Evolutionary conservation across 1,284 basidiomycete species (phyloP).

Genomic region (Pholiota adiposa): DNA sequence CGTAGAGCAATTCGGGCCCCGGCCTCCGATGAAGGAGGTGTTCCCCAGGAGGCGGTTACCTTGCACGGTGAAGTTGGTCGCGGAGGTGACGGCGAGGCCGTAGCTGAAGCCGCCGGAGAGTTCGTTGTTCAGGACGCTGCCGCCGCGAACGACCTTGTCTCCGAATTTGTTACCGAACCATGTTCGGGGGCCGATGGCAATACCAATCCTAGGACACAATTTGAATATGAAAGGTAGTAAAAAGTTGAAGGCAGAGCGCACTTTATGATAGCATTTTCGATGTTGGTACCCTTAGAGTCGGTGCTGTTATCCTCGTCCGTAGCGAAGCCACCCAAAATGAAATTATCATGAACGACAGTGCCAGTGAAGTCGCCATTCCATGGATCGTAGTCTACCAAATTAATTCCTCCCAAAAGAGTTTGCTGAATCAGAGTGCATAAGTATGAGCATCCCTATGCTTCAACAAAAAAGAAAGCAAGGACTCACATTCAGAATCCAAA

Average conservation of each 20-base stretch:
- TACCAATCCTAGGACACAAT: conserved; percentile 57
- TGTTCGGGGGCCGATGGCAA: conserved; percentile 76
- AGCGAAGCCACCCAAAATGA: conserved; percentile 70
- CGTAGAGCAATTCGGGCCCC: conserved; percentile 71
- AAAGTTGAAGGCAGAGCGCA: conserved; percentile 33
- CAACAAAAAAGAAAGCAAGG: conserved; percentile 1
- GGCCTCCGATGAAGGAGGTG: conserved; percentile 75
- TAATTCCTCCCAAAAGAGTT: conserved; percentile 80
- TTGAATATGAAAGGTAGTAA: conserved; percentile 2
- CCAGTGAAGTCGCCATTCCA: conserved; percentile 75
- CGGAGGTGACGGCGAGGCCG: conserved; percentile 68
- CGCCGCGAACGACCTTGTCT: conserved; percentile 63
- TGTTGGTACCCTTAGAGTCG: conserved; percentile 57
- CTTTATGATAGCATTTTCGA: conserved; percentile 71
- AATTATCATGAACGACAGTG: conserved; percentile 74
- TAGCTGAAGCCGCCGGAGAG: conserved; percentile 77
- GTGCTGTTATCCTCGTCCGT: conserved; percentile 42
- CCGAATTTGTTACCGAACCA: conserved; percentile 76
- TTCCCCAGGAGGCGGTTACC: conserved; percentile 72
- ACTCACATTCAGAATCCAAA: conserved; percentile 69
- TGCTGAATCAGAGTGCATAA: too few species aligned
- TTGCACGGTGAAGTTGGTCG: conserved; percentile 67
- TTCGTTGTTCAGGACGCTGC: conserved; percentile 65
- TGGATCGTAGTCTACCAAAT: conserved; percentile 79
- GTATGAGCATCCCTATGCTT: conserved; percentile 2